Percentiles rank a stretch among this genome's conserved stretches.
phyloP scores from a whole-genome alignment of 2,329 filamentous ascomycete species.

The Aspergillus alliaceus region DNA sequence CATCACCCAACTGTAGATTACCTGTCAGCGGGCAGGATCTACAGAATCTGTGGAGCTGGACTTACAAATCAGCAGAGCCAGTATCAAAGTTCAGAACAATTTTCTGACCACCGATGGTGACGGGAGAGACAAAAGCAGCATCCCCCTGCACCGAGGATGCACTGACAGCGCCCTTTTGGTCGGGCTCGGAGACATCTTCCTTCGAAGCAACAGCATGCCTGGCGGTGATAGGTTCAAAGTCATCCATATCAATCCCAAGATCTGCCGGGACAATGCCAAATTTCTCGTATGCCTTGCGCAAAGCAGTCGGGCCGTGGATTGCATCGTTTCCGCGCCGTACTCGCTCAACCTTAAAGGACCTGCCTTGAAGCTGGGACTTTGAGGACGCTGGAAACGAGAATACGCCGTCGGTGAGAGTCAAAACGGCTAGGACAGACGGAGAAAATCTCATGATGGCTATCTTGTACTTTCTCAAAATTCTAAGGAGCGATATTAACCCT shows the following conservation, averaged over 20 bases:
- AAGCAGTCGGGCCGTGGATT: constrained; percentile 59
- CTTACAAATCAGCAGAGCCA: constrained; percentile 70
- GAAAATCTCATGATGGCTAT: constrained; percentile 27
- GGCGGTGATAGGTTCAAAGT: constrained; percentile 33
- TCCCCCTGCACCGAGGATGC: constrained; percentile 66
- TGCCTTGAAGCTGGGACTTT: constrained; percentile 25
- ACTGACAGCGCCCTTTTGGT: constrained; percentile 58
- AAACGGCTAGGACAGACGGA: constrained; percentile 26
- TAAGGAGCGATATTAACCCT: neutral
- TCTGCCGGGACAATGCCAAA: constrained; percentile 57
- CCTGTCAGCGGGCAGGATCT: neutral
- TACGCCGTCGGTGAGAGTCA: constrained; percentile 33
- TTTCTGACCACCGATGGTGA: constrained; percentile 68
- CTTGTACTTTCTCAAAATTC: neutral
- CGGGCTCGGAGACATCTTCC: constrained; percentile 23
- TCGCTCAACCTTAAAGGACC: constrained; percentile 63
- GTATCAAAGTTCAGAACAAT: constrained; percentile 72
- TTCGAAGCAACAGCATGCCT: constrained; percentile 27
- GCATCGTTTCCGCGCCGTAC: constrained; percentile 57
- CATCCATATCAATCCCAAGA: constrained; percentile 37
- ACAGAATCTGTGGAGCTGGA: neutral
- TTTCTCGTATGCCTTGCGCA: constrained; percentile 68
- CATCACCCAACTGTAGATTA: constrained; percentile 62
- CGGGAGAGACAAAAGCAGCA: constrained; percentile 68
- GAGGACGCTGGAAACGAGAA: constrained; percentile 34